Evolutionary conservation across 331 rosid species (phyloP), one percentile per base, ranked within the genome.

Genomic region (Rhamnella rubrinervis): DNA sequence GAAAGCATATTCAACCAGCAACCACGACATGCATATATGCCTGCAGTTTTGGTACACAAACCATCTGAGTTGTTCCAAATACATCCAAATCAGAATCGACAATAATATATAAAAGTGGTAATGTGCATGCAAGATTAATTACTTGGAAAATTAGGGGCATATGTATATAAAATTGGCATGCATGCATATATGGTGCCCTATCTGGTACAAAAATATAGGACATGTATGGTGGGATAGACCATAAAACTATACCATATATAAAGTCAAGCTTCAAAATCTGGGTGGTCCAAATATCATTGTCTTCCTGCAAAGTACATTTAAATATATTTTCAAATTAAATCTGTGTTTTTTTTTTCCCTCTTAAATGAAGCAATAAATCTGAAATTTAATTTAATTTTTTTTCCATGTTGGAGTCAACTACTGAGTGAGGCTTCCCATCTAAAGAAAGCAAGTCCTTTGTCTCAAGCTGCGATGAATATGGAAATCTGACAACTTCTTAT

Each of bases 21-120:
- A 4, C 40, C 41, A 13, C 39, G 14, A 64, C 2, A 64, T 56
- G 37, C 5, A 6, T 61, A 21, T 4, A 31, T 31, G 35, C 51
- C 37, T 55, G 59, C 55, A 50, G 38, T 41, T 37, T 40, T 59
- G 61, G 28, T 23, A 57, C 41, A 65, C 35, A 41, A 31, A 61
- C 65, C 74, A 75, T 68, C 40, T 61, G 63, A 52, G 65, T 53
- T 68, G 79, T 61, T 75, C 9, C 14, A 37, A 17, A 40, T 60
- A 61, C 13, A 25, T 4, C 20, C 18, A 50, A 65, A 13, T 26
- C 35, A 58, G 18, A 38, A 67, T 28, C 61, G 37, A 31, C 5
- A 31, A 44, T 31, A 44, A 18, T 39, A 21, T 16, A 55, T 10
- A 46, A 41, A 52, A 21, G 39, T 20, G 9, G 4, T 7, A 1